Evolutionary conservation across 2,329 filamentous ascomycete genomes (phyloP).

Genomic region (Fusarium praegraminearum): DNA sequence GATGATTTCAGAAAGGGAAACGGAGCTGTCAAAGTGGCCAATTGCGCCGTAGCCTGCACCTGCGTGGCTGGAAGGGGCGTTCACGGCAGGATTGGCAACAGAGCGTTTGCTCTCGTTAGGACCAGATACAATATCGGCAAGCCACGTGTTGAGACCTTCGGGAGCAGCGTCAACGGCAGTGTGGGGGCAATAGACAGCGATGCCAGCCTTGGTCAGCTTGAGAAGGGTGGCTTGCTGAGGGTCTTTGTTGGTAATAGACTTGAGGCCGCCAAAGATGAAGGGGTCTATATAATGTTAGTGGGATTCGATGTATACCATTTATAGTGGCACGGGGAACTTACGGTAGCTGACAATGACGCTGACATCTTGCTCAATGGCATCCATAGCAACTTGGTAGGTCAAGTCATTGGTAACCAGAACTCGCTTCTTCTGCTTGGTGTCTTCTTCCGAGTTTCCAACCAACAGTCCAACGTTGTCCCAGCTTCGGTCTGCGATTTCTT

Average conservation of each 20-base stretch:
- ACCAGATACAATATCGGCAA: slow-evolving; percentile 84
- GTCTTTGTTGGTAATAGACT: slow-evolving; percentile 85
- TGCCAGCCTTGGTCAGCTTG: slow-evolving; percentile 83
- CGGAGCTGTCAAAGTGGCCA: slow-evolving; percentile 56
- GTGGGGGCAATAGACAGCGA: slow-evolving; percentile 96
- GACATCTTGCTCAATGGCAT: slow-evolving; percentile 82
- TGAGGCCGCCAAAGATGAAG: slow-evolving; percentile 94
- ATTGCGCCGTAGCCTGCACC: slow-evolving; percentile 66
- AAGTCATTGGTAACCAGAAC: slow-evolving; percentile 84
- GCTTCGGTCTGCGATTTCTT: slow-evolving; percentile 85
- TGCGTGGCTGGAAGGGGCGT: slow-evolving; percentile 58
- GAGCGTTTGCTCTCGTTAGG: slow-evolving; percentile 54
- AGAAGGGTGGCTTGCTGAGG: slow-evolving; percentile 89
- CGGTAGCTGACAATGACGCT: slow-evolving; percentile 91
- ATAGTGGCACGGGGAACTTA: slow-evolving; percentile 53
- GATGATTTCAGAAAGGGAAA: slow-evolving; percentile 60
- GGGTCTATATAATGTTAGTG: slow-evolving; percentile 71
- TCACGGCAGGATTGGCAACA: slow-evolving; percentile 60
- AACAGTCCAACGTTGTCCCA: slow-evolving; percentile 98
- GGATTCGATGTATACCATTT: neutral
- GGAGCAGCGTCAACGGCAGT: slow-evolving; percentile 91
- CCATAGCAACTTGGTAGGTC: slow-evolving; percentile 87
- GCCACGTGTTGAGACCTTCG: slow-evolving; percentile 91
- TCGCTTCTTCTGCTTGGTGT: slow-evolving; percentile 48
- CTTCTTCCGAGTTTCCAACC: slow-evolving; percentile 57